Base-by-base conservation (phyloP, 768 basidiomycete species). In the Boletus rubroflammeus region DNA sequence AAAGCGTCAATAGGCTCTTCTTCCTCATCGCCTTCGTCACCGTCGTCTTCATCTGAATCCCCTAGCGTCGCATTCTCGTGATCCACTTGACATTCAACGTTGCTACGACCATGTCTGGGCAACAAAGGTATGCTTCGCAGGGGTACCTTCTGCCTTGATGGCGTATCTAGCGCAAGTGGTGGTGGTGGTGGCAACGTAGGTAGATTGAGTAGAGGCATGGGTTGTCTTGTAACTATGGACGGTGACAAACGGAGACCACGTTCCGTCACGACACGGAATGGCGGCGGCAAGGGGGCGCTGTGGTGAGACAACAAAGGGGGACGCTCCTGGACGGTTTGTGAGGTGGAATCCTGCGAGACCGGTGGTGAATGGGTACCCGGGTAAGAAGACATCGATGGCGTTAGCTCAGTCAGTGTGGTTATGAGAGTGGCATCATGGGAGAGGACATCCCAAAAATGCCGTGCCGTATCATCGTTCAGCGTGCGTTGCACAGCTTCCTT, bases 111-210 rank as follows among this genome's bases (percentile, higher is more conserved):
- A 28, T 72, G 64, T 62, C 75, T 72, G 17, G 75, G 73, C 45
- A 84, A 64, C 26, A 78, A 82, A 31, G 85, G 85, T 72, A 85
- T 80, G 54, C 73, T 80, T 43, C 75, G 72, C 57, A 84, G 66
- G 13, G 78, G 74, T 42, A 67, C 50, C 41, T 53, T 57, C 45
- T 56, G 51, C 40, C 61, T 60, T 28, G 63, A 60, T 1, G 51
- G 47, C 3, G 57, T 14, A 19, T 52, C 57, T 28, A 47, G 38
- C 6, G 56, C 32, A 42, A 64, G 56, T 5, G 63, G 58, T 7
- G 71, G 63, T 7, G 69, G 62, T 7, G 77, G 76, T 14, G 77
- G 76, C 13, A 83, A 67, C 19, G 72, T 72, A 5, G 84, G 84
- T 5, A 86, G 70, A 62, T 76, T 77, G 17, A 78, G 63, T 43